Evolutionary conservation across 805 yeast genomes (phyloP), one percentile per base, ranked within the genome.

Genomic region (Cephaloascus albidus): DNA sequence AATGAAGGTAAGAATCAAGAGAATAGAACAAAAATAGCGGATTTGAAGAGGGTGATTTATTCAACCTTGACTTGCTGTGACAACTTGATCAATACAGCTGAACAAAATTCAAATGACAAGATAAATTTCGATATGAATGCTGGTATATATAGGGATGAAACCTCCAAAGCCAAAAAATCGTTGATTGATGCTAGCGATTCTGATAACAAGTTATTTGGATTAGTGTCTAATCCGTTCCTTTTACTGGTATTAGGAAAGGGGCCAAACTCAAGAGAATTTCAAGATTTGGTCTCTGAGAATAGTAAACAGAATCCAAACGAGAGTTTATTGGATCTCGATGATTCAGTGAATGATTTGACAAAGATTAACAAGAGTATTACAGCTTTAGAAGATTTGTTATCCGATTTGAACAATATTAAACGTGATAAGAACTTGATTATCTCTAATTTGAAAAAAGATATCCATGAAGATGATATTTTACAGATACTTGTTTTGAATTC

Each of bases 391-490:
- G 66, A 72, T n/a, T 55, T 70, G 15, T 61, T 82, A 35, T 75
- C 74, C 36, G 81, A 79, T 40, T 66, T 90, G 50, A 74, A 74
- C 41, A 66, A 74, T 35, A 54, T 87, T 42, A 78, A 78, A 48
- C 63, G 72, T 26, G 93, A 85, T 54, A 76, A 94, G 36, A 55
- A 63, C 4, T 66, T 76, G 31, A 68, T 81, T 2, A 63, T 85
- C 28, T 68, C 68, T 2, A 85, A 79, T 37, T 66, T 90, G 50
- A 87, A 87, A 52, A 70, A 65, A 4, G 73, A 74, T 36, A 78
- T 85, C 27, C 93, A 81, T 50, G 68, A 71, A 12, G 97, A 90
- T 59, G 97, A 90, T 53, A 86, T 88, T 37, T 81, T 95, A 0
- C 79, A 81, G 39, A 65, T 81, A 10, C 65, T 90, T 26, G 73